phyloP scores from a whole-genome alignment of 495 filamentous ascomycete genomes.

The Trichoderma gamsii region DNA sequence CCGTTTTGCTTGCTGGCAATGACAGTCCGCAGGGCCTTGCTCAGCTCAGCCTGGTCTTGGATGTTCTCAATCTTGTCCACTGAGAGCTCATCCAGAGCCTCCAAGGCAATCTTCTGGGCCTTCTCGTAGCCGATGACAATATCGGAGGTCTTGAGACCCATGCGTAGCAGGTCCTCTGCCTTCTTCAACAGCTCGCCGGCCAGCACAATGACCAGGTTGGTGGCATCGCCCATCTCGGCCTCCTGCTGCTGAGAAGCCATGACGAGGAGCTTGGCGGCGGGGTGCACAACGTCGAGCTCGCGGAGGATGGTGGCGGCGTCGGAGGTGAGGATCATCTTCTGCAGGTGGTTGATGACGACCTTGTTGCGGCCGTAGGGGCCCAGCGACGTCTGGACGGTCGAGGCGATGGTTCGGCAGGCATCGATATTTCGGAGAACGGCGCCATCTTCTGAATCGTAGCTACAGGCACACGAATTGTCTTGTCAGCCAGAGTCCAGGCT shows the following conservation, averaged over 20 bases:
- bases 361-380: slow-evolving; percentile 99
- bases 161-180: slow-evolving; percentile 88
- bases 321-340: slow-evolving; percentile 98
- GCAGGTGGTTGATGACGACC: slow-evolving; percentile 99
- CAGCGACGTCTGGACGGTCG: slow-evolving; percentile 92
- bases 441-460: slow-evolving; percentile 97
- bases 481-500: neutral
- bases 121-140: slow-evolving; percentile 93
- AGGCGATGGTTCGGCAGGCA: slow-evolving; percentile 90
- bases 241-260: slow-evolving; percentile 99
- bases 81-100: slow-evolving; percentile 78
- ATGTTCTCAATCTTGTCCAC: slow-evolving; percentile 87
- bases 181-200: slow-evolving; percentile 96
- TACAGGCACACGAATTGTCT: slow-evolving; percentile 29
- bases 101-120: slow-evolving; percentile 80
- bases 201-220: slow-evolving; percentile 93
- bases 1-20: slow-evolving; percentile 95
- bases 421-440: slow-evolving; percentile 98
- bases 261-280: slow-evolving; percentile 94
- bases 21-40: slow-evolving; percentile 93
- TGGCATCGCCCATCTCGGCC: slow-evolving; percentile 97
- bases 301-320: slow-evolving; percentile 96
- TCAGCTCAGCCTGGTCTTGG: slow-evolving; percentile 68
- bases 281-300: slow-evolving; percentile 97
- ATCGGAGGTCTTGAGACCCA: slow-evolving; percentile 96